phyloP scores from a whole-genome alignment of 257 asterid genomes.

The Penstemon newberryi region DNA sequence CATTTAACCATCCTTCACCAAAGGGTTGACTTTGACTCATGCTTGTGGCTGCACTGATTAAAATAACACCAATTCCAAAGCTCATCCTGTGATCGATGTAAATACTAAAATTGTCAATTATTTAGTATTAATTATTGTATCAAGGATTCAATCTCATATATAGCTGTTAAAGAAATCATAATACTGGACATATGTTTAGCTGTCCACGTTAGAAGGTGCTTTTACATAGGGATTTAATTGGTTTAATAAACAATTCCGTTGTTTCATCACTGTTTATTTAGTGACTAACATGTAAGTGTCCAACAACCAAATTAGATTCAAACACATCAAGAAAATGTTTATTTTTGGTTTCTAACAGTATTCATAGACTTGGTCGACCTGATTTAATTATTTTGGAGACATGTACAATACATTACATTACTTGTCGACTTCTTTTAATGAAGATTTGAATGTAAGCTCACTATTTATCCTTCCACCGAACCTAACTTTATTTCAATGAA shows the following conservation, averaged over 20 bases:
- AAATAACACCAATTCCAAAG: conserved; percentile 52
- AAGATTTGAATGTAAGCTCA: too few relatives aligned
- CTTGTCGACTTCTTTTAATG: too few relatives aligned
- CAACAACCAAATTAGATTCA: too few relatives aligned
- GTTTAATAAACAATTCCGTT: neutral
- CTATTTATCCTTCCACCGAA: too few relatives aligned
- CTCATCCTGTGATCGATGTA: conserved; percentile 54
- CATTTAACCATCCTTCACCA: conserved; percentile 89
- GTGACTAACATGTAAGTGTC: too few relatives aligned
- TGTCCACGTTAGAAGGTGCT: conserved; percentile 41
- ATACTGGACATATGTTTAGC: conserved; percentile 19
- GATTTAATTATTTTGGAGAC: too few relatives aligned
- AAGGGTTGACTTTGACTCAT: conserved; percentile 58
- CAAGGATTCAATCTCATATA: neutral
- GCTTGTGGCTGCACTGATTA: conserved; percentile 64
- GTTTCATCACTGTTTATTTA: too few relatives aligned
- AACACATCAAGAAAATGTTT: too few relatives aligned
- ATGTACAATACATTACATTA: too few relatives aligned
- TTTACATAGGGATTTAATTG: conserved; percentile 6
- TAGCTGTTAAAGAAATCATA: conserved; percentile 10
- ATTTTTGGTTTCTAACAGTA: too few relatives aligned
- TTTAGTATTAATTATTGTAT: neutral
- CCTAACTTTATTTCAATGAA: too few relatives aligned
- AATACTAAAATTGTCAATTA: neutral
- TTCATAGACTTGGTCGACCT: too few relatives aligned